phyloP scores from a whole-genome alignment of 139 green algal genomes.

The Chlamydomonas sp. region DNA sequence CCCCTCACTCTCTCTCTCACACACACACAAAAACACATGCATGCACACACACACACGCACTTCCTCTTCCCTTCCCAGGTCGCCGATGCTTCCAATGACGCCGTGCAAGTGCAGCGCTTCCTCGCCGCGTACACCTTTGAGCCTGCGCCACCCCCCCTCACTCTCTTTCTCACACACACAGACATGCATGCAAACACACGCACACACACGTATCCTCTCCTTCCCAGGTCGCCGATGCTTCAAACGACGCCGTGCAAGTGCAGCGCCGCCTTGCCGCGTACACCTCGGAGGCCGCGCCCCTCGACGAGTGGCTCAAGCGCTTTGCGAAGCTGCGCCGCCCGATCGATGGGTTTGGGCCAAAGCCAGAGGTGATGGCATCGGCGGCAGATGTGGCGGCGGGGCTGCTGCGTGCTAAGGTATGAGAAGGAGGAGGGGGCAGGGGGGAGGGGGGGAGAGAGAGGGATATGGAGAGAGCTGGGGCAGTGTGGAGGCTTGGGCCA shows the following conservation, averaged over 20 bases:
- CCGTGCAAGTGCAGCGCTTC: constrained; percentile 41
- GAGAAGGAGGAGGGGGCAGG: no score
- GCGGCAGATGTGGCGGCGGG: constrained; percentile 32
- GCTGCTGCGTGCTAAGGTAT: constrained; percentile 36
- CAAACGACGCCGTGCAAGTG: constrained; percentile 38
- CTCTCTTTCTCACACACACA: no score
- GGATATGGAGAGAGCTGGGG: no score
- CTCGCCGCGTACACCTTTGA: constrained; percentile 18
- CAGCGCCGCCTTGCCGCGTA: constrained; percentile 34
- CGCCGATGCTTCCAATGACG: constrained; percentile 33
- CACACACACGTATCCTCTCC: constrained; percentile 6
- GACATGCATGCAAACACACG: neutral
- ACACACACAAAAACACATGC: no score
- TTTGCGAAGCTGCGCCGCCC: constrained; percentile 48
- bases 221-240: constrained; percentile 1
- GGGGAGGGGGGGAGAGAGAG: no score
- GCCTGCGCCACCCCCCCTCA: no score
- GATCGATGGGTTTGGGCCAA: constrained; percentile 24
- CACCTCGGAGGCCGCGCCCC: neutral
- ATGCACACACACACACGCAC: no score
- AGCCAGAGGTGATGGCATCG: constrained; percentile 36
- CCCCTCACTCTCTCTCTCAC: no score
- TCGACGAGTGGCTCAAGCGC: constrained; percentile 46
- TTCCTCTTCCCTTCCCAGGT: no score
- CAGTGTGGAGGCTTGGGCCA: neutral